A percentile compares a stretch with the other conserved stretches of the same genome.
Evolutionary conservation across 208 protist species (phyloP).

Genomic region (Crithidia thermophila): DNA sequence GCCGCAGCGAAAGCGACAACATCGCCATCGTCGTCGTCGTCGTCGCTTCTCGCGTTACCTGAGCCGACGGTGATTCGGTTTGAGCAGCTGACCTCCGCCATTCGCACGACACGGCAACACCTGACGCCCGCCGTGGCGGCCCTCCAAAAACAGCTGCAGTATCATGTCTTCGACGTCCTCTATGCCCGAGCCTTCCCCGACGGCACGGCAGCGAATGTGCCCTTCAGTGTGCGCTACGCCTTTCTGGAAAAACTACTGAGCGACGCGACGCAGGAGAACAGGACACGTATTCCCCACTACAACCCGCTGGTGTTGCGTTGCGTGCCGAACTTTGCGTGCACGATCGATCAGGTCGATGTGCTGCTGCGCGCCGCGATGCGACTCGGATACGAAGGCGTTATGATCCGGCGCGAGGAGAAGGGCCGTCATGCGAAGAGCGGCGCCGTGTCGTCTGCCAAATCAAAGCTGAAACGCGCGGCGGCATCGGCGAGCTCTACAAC

Average conservation of each 20-base stretch:
- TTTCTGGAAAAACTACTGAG: constrained; percentile 40
- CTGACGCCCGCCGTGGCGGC: constrained; percentile 56
- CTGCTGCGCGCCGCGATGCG: constrained; percentile 47
- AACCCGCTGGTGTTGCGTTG: constrained; percentile 41
- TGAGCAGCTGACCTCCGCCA: constrained; percentile 73
- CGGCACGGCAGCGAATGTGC: constrained; percentile 12
- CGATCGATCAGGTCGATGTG: constrained; percentile 36
- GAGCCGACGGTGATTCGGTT: constrained; percentile 50
- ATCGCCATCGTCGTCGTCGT: neutral
- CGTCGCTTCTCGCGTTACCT: neutral
- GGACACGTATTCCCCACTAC: constrained; percentile 19
- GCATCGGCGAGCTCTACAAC: neutral
- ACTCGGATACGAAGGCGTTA: constrained; percentile 87
- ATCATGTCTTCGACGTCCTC: constrained; percentile 88
- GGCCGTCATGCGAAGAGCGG: neutral
- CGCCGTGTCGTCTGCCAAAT: neutral
- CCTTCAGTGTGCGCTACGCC: constrained; percentile 56
- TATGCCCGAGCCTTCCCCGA: constrained; percentile 50
- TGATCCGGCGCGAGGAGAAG: constrained; percentile 66
- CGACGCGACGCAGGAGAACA: constrained; percentile 21
- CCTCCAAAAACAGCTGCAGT: constrained; percentile 77
- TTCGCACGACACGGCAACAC: constrained; percentile 69
- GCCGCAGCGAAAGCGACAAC: too few species aligned
- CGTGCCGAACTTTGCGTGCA: constrained; percentile 52
- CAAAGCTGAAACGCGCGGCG: constrained; percentile 4